Percentiles rank a stretch among this genome's conserved stretches.
Conservation (phyloP, 305 asterid genomes). For the Fraxinus sp. region DNA sequence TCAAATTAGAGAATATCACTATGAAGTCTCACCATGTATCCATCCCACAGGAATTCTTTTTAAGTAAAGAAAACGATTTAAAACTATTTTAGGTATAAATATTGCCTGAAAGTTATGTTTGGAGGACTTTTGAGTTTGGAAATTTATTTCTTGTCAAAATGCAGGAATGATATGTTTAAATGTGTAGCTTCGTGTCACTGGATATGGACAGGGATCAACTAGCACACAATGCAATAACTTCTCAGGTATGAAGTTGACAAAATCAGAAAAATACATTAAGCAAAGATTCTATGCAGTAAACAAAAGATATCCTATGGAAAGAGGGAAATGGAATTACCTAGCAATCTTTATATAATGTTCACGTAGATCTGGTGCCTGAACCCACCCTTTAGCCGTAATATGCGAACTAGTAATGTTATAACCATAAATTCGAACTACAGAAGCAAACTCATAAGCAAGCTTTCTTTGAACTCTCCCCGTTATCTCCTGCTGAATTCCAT, state of each 20-base stretch:
- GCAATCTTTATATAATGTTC: slow-evolving; percentile 64
- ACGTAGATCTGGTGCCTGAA: slow-evolving; percentile 56
- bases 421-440: slow-evolving; percentile 60
- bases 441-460: slow-evolving; percentile 67
- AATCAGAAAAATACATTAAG: not conserved
- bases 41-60: not conserved
- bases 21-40: not conserved
- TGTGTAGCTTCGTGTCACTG: not conserved
- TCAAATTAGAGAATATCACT: not conserved
- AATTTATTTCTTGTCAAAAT: not conserved
- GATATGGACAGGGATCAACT: not conserved
- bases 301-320: not conserved
- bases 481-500: slow-evolving; percentile 83
- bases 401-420: slow-evolving; percentile 40
- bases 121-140: not conserved
- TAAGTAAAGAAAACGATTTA: not conserved
- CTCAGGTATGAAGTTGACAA: not conserved
- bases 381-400: slow-evolving; percentile 55
- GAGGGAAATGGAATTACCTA: slow-evolving; percentile 39
- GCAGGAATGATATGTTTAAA: not conserved
- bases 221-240: not conserved
- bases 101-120: not conserved
- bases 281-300: not conserved
- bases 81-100: not conserved
- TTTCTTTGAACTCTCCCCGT: slow-evolving; percentile 65